Evolutionary conservation across 257 asterid genomes (phyloP), one percentile per base, ranked within the genome.

Genomic region (Forsythia viridissima): DNA sequence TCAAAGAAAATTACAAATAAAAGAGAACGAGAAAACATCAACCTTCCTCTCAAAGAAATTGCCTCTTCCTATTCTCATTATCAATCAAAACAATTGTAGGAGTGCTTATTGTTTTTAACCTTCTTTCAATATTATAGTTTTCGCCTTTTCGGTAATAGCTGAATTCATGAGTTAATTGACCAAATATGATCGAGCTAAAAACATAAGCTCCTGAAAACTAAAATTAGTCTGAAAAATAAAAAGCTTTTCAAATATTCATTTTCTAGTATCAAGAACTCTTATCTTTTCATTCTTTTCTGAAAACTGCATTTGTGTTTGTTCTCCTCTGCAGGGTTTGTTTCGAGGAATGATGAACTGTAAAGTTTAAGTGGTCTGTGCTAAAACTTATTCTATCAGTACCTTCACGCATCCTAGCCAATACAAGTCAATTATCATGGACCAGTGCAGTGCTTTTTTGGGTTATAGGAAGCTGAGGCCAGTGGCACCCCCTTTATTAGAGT

Each of bases 261-360:
- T 68, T 21, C 37, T 18, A 42, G 65, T 24, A 8, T 9, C 6
- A 46, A 4, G 39, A 30, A 63, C 6, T 30, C 42, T 21, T 30
- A 11, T 70, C 1, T 52, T 63, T 42, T 75, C 65, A 40, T 21
- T 43, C 20, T 72, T 13, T 38, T n/a, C 18, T n/a, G 65, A 71
- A 57, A 51, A 74, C 63, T 57, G 7, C 63, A 57, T 73, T 73
- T 75, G 34, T 73, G 65, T 65, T 77, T 77, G 65, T 65, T 77
- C 77, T 82, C 79, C 74, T 74, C 70, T 77, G 89, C 92, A 90
- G 97, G 85, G 57, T 41, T 52, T 63, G 82, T 75, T 77, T 71
- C 88, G 8, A 82, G 63, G 74, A 94, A 90, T 84, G 98, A 89
- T n/a, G 97, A 91, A 83, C 80, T 93, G 73, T 93, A 78, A 83